A percentile compares a stretch with the other conserved stretches of the same genome.
Evolutionary conservation across 164 flowering plant genomes (phyloP).

Genomic region (Piper betle): DNA sequence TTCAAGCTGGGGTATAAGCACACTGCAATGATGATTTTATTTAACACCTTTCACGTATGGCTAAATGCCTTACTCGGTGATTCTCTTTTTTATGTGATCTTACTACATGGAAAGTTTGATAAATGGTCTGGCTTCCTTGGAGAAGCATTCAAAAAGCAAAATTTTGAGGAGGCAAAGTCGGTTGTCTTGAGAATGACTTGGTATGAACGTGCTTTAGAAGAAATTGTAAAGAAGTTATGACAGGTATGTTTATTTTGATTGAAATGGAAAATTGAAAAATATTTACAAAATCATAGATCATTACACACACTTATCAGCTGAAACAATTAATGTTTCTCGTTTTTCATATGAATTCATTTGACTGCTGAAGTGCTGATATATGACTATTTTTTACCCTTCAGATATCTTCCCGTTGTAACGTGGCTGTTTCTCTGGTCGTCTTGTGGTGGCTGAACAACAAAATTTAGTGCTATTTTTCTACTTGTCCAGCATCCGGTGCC

Average conservation of each 20-base stretch:
- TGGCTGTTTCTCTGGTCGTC: no score
- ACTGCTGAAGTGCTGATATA: no score
- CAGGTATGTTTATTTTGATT: not conserved
- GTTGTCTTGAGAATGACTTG: conserved; percentile 75
- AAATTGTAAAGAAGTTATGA: conserved; percentile 61
- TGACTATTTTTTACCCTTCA: no score
- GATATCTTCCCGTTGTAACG: no score
- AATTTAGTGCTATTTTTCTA: no score
- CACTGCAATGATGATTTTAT: no score
- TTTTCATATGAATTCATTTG: no score
- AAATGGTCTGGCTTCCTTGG: conserved; percentile 44
- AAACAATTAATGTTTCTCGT: no score
- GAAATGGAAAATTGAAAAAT: not conserved
- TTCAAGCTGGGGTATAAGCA: conserved; percentile 44
- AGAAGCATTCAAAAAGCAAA: conserved; percentile 33
- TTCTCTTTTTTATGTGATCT: conserved; percentile 4
- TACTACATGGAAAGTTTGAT: conserved; percentile 46
- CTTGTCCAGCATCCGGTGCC: no score
- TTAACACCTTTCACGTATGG: not conserved
- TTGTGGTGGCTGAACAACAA: no score
- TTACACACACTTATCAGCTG: no score
- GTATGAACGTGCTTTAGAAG: conserved; percentile 62
- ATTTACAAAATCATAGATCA: no score
- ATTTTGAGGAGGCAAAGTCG: conserved; percentile 46
- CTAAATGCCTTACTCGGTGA: not conserved